Base-by-base conservation (phyloP, 1,284 basidiomycete species). In the Ceratobasidium sp. region DNA sequence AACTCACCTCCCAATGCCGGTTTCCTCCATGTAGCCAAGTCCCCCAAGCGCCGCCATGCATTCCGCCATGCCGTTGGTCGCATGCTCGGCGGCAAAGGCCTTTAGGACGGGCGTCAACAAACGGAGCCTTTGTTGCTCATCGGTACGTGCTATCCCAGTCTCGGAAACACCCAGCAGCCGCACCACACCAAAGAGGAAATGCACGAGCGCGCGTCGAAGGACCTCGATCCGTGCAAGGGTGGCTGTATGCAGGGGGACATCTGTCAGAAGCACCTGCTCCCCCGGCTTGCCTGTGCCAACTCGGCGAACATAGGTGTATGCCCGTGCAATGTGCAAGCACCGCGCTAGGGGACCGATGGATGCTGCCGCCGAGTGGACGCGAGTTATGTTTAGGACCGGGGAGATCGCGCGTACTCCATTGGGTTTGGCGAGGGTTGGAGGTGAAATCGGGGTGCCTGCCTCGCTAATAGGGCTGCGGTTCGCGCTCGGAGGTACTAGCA, bases 21-120 rank as follows among this genome's bases (percentile, higher is more conserved):
- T 87, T 75, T 93, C 91, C 74, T 91, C 89, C 90, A 93, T 92
- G 74, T 92, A 93, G 0, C 91, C 91, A 60, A 88, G 87, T 1
- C 91, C 91, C 32, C 91, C 91, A 1, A 93, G 80, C 3, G 86
- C 81, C 45, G 86, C 82, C 89, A 93, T 92, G 45, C 88, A 85
- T 70, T 90, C 88, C 71, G 90, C 86, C 80, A 91, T 87, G 3
- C 84, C 87, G 0, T 82, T 77, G 55, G 82, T 83, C 0, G 85
- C 85, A 73, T 86, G 86, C 70, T 89, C 86, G 6, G 91, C 85
- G 2, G 84, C 82, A 76, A 90, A 93, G 0, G 87, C 89, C 76
- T 93, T 93, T 42, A 84, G 80, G 0, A 87, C 84, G 2, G 90
- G 87, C 0, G 90, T 93, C 65, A 93, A 76, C 72, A 93, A 77